A percentile compares a stretch with the other conserved stretches of the same genome.
Evolutionary conservation across 768 basidiomycete species (phyloP).

Genomic region (Auriculariales sp.): DNA sequence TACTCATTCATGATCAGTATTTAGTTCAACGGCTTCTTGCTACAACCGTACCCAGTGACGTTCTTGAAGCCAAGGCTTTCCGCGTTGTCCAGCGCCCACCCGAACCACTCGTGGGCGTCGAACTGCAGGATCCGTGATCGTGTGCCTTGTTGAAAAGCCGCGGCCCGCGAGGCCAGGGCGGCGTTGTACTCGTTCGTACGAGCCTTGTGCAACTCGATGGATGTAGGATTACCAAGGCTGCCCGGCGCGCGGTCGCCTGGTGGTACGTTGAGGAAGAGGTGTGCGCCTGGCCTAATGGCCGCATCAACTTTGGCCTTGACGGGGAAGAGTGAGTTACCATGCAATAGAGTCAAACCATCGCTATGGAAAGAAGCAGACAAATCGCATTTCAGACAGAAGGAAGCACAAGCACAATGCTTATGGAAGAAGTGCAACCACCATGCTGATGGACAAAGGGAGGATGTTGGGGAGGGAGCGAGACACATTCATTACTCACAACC

Average conservation of each 20-base stretch:
- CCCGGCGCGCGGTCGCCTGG: conserved; percentile 35
- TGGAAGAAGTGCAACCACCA: too few species aligned
- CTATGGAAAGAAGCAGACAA: too few species aligned
- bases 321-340: too few species aligned
- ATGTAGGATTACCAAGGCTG: conserved; percentile 20
- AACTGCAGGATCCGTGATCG: conserved; percentile 30
- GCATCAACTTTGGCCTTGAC: too few species aligned
- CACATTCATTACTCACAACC: conserved; percentile 21
- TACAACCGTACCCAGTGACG: conserved; percentile 26
- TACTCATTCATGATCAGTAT: conserved; percentile 9
- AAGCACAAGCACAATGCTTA: too few species aligned
- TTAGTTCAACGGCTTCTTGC: background rate
- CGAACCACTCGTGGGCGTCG: conserved; percentile 38
- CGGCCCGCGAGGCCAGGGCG: conserved; percentile 21
- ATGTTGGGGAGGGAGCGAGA: background rate
- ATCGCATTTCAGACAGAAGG: too few species aligned
- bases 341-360: too few species aligned
- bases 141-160: conserved; percentile 24
- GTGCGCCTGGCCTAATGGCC: too few species aligned
- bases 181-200: conserved; percentile 29
- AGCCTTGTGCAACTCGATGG: conserved; percentile 20
- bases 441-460: background rate
- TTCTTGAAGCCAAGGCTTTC: conserved; percentile 29
- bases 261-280: conserved; percentile 44
- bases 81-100: conserved; percentile 26